Evolutionary conservation across 140 eudicot species (phyloP), one percentile per base, ranked within the genome.

Genomic region (Erigeron philadelphicus): DNA sequence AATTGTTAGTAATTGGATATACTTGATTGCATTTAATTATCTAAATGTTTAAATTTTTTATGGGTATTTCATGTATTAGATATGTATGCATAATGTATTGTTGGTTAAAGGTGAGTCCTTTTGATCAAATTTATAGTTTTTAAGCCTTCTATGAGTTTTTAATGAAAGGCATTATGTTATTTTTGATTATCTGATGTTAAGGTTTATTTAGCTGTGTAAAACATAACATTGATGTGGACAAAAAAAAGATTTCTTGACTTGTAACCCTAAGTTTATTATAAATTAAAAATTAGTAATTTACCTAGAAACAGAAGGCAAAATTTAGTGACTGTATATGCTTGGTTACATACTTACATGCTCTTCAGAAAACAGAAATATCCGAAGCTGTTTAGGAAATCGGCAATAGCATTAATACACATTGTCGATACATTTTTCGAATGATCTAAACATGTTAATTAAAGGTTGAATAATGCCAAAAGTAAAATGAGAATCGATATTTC

Each of bases 311-410:
- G n/a, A n/a, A n/a, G n/a, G n/a, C n/a, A n/a, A n/a, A n/a, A n/a
- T n/a, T n/a, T 38, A 7, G 68, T 43, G 65, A 23, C 13, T 74
- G 43, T 55, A 44, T 56, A 64, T 54, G n/a, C 12, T 73, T 73
- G 13, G 31, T 53, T 56, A 60, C 69, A 10, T 61, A 25, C 4
- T 38, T 15, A 3, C 3, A 31, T 31, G 38, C 3, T 31, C 38
- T 8, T n/a, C 41, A n/a, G 44, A 64, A 64, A 64, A 11, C 78
- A 38, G 72, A 40, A 73, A 64, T 61, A 64, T 53, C 23, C 54
- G 5, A 56, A 53, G 41, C 64, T n/a, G 6, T n/a, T 56, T 44
- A 25, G 17, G 35, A 56, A 31, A 74, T 25, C 6, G 25, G n/a
- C 13, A 74, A 55, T 74, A 9, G 49, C 72, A 45, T 31, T 25